Conservation (phyloP, 257 asterid species). For the Jasminum sambac region DNA sequence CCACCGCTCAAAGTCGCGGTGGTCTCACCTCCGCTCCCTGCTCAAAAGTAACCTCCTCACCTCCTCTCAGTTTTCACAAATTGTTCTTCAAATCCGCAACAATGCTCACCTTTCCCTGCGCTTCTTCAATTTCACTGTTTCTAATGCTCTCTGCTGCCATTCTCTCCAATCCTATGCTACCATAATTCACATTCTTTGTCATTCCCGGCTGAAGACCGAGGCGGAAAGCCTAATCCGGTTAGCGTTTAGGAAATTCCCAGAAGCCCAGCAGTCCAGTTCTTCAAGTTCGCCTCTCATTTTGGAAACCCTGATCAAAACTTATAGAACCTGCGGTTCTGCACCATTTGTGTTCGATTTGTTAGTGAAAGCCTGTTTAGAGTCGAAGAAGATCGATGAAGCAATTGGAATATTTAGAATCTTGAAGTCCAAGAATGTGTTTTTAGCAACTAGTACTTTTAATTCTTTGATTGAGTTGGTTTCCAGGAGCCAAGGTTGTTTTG, state of each 20-base stretch:
- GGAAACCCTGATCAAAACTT: constrained; percentile 57
- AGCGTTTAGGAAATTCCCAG: constrained; percentile 63
- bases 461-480: constrained; percentile 67
- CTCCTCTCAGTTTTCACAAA: constrained; percentile 61
- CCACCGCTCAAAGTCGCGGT: constrained; percentile 91
- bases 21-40: constrained; percentile 79
- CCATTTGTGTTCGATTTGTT: constrained; percentile 87
- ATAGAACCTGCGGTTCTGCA: constrained; percentile 77
- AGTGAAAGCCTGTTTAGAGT: constrained; percentile 63
- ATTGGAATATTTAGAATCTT: constrained; percentile 48
- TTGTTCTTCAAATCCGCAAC: constrained; percentile 66
- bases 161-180: constrained; percentile 68
- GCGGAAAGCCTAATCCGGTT: constrained; percentile 56
- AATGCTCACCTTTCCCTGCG: constrained; percentile 59
- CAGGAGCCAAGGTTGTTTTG: constrained; percentile 56
- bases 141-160: constrained; percentile 65
- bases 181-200: constrained; percentile 67
- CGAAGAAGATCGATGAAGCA: constrained; percentile 63
- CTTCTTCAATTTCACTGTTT: constrained; percentile 71
- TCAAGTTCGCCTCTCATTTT: constrained; percentile 43
- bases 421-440: constrained; percentile 49
- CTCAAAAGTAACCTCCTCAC: constrained; percentile 45
- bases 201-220: constrained; percentile 56
- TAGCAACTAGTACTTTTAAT: constrained; percentile 51
- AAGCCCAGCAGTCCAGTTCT: constrained; percentile 7